phyloP scores from a whole-genome alignment of 108 stramenopile species.

The Seminavis robusta region DNA sequence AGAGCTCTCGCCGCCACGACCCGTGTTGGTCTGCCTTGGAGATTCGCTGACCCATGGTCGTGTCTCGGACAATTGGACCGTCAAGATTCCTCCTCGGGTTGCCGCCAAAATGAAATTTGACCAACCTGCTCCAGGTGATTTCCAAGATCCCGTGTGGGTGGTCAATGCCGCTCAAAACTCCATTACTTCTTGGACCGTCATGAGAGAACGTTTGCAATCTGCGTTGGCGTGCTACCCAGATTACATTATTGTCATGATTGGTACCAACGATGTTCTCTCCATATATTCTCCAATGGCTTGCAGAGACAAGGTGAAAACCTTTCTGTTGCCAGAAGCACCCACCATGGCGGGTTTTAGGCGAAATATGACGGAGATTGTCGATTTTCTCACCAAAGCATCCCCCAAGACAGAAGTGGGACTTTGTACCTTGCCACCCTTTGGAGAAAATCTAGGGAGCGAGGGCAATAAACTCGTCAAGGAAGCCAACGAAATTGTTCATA shows the following conservation, averaged over 20 bases:
- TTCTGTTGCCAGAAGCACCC: conserved; percentile 14
- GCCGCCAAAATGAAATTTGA: not conserved
- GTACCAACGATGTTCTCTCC: conserved; percentile 26
- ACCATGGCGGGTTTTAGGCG: conserved; percentile 10
- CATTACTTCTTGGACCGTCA: conserved; percentile 11
- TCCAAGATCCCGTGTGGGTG: conserved; percentile 15
- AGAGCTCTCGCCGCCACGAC: not conserved
- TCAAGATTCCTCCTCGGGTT: conserved; percentile 3
- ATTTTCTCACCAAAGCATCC: not conserved
- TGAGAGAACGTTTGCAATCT: conserved; percentile 15
- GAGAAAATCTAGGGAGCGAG: conserved; percentile 16
- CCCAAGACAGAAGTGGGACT: conserved; percentile 14
- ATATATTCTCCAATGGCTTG: conserved; percentile 6
- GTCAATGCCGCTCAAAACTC: conserved; percentile 23
- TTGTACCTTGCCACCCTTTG: conserved; percentile 36
- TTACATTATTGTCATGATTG: conserved; percentile 27
- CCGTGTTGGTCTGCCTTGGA: conserved; percentile 14
- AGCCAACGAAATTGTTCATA: conserved; percentile 13
- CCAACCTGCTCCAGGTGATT: not conserved
- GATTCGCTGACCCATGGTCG: conserved; percentile 20
- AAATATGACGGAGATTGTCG: conserved; percentile 11
- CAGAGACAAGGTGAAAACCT: conserved; percentile 4
- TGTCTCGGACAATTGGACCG: not conserved
- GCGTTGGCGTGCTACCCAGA: conserved; percentile 21
- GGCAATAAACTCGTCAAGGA: conserved; percentile 7